Conservation (phyloP, 768 basidiomycete genomes). For the Mycena sanguinolenta region DNA sequence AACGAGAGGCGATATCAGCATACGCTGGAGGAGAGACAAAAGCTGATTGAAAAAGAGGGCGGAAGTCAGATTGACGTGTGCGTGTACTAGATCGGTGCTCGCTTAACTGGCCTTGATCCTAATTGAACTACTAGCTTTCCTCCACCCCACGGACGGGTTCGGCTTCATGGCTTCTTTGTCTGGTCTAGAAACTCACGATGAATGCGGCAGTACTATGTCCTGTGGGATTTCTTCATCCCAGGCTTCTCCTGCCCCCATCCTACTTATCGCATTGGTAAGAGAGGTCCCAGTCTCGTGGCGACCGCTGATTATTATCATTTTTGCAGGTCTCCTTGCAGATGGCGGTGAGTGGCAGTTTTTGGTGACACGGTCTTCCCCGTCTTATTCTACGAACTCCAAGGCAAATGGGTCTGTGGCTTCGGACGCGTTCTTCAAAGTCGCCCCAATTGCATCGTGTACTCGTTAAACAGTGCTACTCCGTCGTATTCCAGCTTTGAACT, state of each 20-base stretch:
- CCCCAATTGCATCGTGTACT: conserved; percentile 57
- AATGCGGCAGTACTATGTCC: conserved; percentile 14
- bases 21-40: conserved; percentile 21
- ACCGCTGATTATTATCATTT: neutral
- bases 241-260: conserved; percentile 46
- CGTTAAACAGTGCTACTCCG: conserved; percentile 58
- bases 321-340: neutral
- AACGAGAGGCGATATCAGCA: conserved; percentile 30
- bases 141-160: neutral
- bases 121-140: conserved; percentile 7
- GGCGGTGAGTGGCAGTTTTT: neutral
- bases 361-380: neutral
- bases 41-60: conserved; percentile 21
- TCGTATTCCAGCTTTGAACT: conserved; percentile 57
- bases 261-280: conserved; percentile 42
- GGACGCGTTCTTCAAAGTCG: conserved; percentile 53
- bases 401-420: conserved; percentile 65
- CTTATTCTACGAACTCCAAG: neutral
- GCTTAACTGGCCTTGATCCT: neutral
- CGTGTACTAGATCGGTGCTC: neutral
- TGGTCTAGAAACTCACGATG: neutral
- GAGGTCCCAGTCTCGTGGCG: neutral
- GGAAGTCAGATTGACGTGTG: conserved; percentile 20
- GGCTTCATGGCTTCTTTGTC: neutral
- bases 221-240: conserved; percentile 49